Conservation (phyloP, 148 eudicot genomes). For the Silene conica region DNA sequence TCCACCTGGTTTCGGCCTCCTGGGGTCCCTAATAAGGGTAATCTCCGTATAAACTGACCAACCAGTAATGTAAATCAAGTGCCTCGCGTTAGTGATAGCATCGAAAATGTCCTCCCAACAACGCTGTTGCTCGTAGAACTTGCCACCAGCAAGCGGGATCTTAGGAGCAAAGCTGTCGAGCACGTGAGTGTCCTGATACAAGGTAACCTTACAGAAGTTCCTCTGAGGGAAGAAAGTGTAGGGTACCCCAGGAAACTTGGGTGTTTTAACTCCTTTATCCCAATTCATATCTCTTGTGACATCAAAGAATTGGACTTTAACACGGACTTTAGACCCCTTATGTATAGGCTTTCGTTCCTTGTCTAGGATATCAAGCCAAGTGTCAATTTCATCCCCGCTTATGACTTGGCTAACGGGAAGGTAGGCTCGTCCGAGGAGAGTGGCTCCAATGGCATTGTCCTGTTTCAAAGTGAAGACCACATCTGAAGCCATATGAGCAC, state of each 20-base stretch:
- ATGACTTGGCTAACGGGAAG: constrained; percentile 39
- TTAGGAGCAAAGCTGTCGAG: not conserved
- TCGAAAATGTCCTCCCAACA: not conserved
- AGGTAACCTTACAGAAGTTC: not conserved
- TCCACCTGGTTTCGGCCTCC: not conserved
- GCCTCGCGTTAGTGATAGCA: not conserved
- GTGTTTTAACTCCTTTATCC: not conserved
- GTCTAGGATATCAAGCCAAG: constrained; percentile 32
- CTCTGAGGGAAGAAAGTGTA: not conserved
- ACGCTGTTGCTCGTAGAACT: not conserved
- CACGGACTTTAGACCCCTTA: not conserved
- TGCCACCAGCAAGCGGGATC: not conserved
- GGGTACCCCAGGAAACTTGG: not conserved
- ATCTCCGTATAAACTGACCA: not conserved
- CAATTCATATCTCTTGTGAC: not conserved
- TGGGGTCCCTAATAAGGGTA: not conserved
- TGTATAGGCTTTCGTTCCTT: not conserved
- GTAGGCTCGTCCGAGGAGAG: constrained; percentile 40
- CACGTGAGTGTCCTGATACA: not conserved
- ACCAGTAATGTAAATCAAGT: not conserved
- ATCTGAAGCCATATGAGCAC: constrained; percentile 39
- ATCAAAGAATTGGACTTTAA: not conserved
- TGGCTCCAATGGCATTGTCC: constrained; percentile 35
- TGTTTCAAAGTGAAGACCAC: constrained; percentile 41
- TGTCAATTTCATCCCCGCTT: constrained; percentile 31